Evolutionary conservation across 176 grass and related monocot genomes (phyloP).

Genomic region (Oryza australiensis): DNA sequence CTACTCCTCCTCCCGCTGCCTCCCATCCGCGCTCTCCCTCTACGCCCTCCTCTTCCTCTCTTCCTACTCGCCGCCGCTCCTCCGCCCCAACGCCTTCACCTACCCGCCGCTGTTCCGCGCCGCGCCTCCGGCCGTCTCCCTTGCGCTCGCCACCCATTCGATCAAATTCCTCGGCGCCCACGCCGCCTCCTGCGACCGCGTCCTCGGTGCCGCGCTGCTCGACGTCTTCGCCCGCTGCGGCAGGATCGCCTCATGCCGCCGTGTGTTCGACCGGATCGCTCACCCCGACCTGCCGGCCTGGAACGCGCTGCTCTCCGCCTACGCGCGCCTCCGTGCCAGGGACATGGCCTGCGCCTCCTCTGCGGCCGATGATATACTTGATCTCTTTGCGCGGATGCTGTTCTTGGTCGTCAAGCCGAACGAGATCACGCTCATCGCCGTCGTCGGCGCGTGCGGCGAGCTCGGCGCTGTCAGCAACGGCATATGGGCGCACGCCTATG

Average conservation of each 20-base stretch:
- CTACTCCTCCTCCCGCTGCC: neutral
- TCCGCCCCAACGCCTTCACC: constrained; percentile 51
- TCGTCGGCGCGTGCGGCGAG: constrained; percentile 41
- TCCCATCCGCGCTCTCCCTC: constrained; percentile 39
- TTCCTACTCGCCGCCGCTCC: neutral
- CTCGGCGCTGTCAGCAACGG: constrained; percentile 40
- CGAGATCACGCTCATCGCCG: constrained; percentile 51
- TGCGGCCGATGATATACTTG: neutral
- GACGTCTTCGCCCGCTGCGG: constrained; percentile 39
- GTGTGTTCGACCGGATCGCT: constrained; percentile 29
- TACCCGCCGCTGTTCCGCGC: constrained; percentile 55
- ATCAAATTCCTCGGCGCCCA: constrained; percentile 44
- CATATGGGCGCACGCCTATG: constrained; percentile 43
- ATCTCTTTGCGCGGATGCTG: constrained; percentile 22
- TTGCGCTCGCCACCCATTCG: constrained; percentile 46
- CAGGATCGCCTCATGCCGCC: constrained; percentile 27
- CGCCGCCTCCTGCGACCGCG: constrained; percentile 29
- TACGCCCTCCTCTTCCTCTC: constrained; percentile 46
- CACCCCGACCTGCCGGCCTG: constrained; percentile 41
- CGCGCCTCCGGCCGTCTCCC: constrained; percentile 4
- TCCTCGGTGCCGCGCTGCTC: constrained; percentile 42
- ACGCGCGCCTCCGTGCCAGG: constrained; percentile 4
- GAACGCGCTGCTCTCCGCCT: constrained; percentile 42
- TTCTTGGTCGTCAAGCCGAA: constrained; percentile 11
- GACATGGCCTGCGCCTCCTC: neutral